These are phyloP conservation scores for Sclerotinia minor DNA, from an alignment of 2,329 filamentous ascomycete species.

Conservation along the genomic window DNA sequence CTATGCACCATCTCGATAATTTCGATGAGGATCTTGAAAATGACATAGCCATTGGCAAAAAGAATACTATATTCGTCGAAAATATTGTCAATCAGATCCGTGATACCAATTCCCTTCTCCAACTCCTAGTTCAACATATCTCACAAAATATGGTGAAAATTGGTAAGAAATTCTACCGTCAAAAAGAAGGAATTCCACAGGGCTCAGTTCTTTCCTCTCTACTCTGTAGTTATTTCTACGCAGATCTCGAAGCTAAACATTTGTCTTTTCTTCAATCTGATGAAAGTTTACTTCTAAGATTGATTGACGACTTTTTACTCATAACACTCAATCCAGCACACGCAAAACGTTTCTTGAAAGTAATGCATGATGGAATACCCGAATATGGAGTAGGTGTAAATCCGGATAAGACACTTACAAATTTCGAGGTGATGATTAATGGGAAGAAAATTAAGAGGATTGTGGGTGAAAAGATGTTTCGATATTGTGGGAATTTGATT, in stretches of 20 bases:
- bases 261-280: conserved; percentile 63
- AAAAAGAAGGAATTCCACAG: conserved; percentile 88
- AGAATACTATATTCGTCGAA: conserved; percentile 75
- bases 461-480: conserved; percentile 58
- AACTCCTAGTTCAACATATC: conserved; percentile 78
- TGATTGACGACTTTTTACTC: conserved; percentile 92
- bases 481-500: conserved; percentile 84
- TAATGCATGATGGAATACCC: conserved; percentile 77
- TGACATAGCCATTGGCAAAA: conserved; percentile 44
- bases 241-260: conserved; percentile 71
- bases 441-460: conserved; percentile 54
- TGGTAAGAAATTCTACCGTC: conserved; percentile 83
- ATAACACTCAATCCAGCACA: conserved; percentile 70
- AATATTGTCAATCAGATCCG: conserved; percentile 59
- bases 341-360: conserved; percentile 70
- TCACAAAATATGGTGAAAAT: conserved; percentile 82
- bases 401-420: conserved; percentile 75
- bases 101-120: conserved; percentile 60
- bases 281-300: conserved; percentile 70
- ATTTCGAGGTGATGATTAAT: conserved; percentile 68
- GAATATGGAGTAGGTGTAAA: conserved; percentile 81
- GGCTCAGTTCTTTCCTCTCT: conserved; percentile 84
- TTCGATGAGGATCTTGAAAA: conserved; percentile 39
- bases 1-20: conserved; percentile 34
- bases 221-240: conserved; percentile 96